Base-by-base conservation (phyloP, 129 eudicot genomes). In the Artemisia argyi region DNA sequence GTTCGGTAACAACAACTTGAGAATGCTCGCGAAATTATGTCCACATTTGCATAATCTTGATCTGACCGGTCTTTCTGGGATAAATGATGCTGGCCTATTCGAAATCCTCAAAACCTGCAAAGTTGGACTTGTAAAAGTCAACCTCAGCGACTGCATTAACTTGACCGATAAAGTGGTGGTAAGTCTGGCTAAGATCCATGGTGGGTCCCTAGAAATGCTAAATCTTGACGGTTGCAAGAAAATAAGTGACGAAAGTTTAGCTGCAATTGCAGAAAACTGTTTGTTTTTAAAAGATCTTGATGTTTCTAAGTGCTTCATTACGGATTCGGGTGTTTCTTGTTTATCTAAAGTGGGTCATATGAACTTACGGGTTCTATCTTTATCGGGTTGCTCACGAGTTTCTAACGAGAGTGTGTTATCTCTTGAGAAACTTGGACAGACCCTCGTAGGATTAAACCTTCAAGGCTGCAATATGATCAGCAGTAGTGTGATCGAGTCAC, bases 201-300 rank as follows among this genome's bases (percentile, higher is more conserved):
- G 98, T 3, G 92, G 59, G 80, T 79, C 93, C 53, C 87, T 94
- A 5, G 87, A 90, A 73, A 24, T 76, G 51, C 75, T 94, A 12
- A 90, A 86, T 83, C 88, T 94, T 44, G 91, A 90, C 44, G 98
- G 91, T 2, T 94, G 98, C 84, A 57, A 64, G 75, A 86, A 81
- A 68, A 46, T 94, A 12, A 77, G 88, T 0, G 98, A 90, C 74
- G 79, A 84, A 61, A 86, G 88, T 73, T 76, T 94, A 71, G 70
- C 39, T 6, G 86, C 86, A 30, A 78, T 90, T 20, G 92, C 93
- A 11, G 79, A 73, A 26, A 87, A 67, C 54, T 90, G 96, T 76
- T 59, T 68, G 2, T 66, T 81, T 35, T 89, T 94, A 32, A 78
- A 71, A 59, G 98, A 90, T 73, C 96, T 94, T 24, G 97, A 94